A percentile compares a stretch with the other conserved stretches of the same genome.
Evolutionary conservation across 768 basidiomycete species (phyloP).

Genomic region (Suillus subaureus): DNA sequence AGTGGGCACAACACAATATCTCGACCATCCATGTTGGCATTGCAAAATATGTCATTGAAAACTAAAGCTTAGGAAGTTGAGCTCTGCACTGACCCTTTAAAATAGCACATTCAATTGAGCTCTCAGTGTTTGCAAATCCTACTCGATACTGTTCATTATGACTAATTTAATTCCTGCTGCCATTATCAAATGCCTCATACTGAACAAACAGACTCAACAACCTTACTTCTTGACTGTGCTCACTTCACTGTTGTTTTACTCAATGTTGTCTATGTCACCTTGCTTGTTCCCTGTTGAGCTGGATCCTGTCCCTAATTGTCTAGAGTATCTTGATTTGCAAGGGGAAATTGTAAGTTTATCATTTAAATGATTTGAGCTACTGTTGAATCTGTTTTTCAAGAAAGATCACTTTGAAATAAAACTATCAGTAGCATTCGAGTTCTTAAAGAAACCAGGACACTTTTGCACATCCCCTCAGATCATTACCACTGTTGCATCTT

Average conservation of each 20-base stretch:
- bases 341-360: slow-evolving; percentile 3
- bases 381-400: not conserved
- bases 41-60: not conserved
- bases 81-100: not conserved
- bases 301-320: not conserved
- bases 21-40: not conserved
- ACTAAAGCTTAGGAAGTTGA: not conserved
- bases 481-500: not conserved
- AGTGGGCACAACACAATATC: too few relatives aligned
- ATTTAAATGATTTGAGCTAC: not conserved
- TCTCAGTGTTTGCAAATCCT: not conserved
- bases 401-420: not conserved
- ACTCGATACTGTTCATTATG: not conserved
- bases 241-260: not conserved
- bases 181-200: not conserved
- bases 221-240: not conserved
- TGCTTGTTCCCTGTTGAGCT: not conserved
- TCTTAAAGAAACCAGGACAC: not conserved
- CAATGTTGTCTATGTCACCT: not conserved
- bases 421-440: not conserved
- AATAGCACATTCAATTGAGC: not conserved
- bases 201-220: not conserved
- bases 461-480: not conserved
- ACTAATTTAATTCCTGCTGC: not conserved
- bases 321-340: not conserved